Percentiles rank a stretch among this genome's conserved stretches.
Conservation (phyloP, 179 eudicot genomes). For the Heliamphora pulchella region DNA sequence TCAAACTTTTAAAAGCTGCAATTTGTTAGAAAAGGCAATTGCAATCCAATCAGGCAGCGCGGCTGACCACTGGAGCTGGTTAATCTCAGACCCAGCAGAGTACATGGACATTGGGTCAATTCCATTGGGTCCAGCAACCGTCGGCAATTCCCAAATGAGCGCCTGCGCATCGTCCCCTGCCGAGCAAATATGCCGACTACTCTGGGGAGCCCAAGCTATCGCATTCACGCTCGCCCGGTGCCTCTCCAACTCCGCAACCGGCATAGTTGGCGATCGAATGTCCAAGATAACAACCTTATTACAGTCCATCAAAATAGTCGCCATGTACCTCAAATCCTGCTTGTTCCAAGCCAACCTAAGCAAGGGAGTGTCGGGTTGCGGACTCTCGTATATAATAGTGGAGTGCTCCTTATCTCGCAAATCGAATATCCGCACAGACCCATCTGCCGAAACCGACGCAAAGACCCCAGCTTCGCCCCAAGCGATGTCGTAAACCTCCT, state of each 20-base stretch:
- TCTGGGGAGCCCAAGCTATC: slow-evolving; percentile 85
- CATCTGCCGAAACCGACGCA: slow-evolving; percentile 86
- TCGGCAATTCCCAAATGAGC: slow-evolving; percentile 83
- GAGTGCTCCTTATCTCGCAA: slow-evolving; percentile 89
- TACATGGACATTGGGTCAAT: slow-evolving; percentile 72
- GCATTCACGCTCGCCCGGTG: slow-evolving; percentile 73
- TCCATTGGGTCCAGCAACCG: slow-evolving; percentile 53
- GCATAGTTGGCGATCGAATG: slow-evolving; percentile 73
- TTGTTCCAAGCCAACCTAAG: slow-evolving; percentile 86
- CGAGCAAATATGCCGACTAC: slow-evolving; percentile 66
- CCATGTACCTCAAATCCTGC: slow-evolving; percentile 87
- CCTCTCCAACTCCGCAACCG: slow-evolving; percentile 90
- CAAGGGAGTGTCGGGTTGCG: slow-evolving; percentile 77
- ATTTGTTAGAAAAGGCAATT: slow-evolving; percentile 59
- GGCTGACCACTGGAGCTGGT: slow-evolving; percentile 86
- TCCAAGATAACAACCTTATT: slow-evolving; percentile 77
- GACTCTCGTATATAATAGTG: slow-evolving; percentile 78
- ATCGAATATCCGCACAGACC: slow-evolving; percentile 83
- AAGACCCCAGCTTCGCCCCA: slow-evolving; percentile 93
- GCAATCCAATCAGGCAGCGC: slow-evolving; percentile 83
- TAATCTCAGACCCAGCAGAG: slow-evolving; percentile 66
- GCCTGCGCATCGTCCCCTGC: slow-evolving; percentile 85
- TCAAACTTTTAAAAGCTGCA: slow-evolving; percentile 84
- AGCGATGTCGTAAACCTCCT: slow-evolving; percentile 92
- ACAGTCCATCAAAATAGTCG: slow-evolving; percentile 78